Conservation (phyloP, 164 flowering plant species). For the Litsea cubeba region DNA sequence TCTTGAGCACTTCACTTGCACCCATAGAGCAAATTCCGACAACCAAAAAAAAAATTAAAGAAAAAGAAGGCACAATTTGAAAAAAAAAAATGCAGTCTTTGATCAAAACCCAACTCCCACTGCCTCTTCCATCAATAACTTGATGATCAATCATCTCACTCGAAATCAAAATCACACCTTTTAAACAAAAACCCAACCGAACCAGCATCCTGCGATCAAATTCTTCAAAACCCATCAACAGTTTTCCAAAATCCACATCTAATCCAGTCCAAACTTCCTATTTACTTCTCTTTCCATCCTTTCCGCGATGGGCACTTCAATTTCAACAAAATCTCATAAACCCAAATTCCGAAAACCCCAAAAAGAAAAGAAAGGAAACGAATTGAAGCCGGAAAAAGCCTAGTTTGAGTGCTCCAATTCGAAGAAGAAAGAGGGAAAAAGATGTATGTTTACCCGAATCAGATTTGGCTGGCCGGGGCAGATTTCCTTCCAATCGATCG, state of each 20-base stretch:
- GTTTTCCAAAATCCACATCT: not conserved
- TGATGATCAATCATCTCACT: not conserved
- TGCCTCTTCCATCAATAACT: too few relatives aligned
- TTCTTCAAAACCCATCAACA: not conserved
- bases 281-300: too few relatives aligned
- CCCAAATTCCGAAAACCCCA: not conserved
- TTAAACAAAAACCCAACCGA: not conserved
- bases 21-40: not conserved
- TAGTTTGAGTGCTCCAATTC: not conserved
- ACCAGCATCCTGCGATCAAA: not conserved
- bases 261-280: not conserved
- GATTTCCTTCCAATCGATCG: conserved; percentile 17
- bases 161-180: not conserved
- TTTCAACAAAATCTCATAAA: not conserved
- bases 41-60: not conserved
- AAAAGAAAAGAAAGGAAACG: not conserved
- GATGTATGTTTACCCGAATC: not conserved
- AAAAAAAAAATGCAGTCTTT: too few relatives aligned
- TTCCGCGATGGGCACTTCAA: too few relatives aligned
- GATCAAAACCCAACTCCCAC: too few relatives aligned
- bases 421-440: not conserved
- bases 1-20: not conserved
- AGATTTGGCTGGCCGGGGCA: not conserved
- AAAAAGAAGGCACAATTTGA: not conserved
- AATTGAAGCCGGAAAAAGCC: not conserved